phyloP scores from a whole-genome alignment of 192 early-diverging fungal species.

The Mortierella alpina region DNA sequence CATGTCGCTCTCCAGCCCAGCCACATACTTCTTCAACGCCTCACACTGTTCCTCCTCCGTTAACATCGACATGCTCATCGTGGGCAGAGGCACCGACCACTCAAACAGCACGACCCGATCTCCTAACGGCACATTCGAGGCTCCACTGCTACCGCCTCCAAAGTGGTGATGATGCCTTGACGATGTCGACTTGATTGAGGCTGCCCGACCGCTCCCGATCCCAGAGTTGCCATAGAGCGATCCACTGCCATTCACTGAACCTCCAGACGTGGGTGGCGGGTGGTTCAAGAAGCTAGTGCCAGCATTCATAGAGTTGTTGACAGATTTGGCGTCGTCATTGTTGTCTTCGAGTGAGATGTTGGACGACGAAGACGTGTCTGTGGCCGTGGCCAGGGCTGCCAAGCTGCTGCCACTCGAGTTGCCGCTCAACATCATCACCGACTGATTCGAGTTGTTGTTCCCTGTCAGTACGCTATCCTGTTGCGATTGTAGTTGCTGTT shows the following conservation, averaged over 20 bases:
- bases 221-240: conserved; percentile 26
- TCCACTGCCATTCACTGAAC: conserved; percentile 14
- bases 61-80: conserved; percentile 33
- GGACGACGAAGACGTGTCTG: background rate
- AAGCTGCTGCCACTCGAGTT: conserved; percentile 13
- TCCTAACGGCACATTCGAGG: conserved; percentile 25
- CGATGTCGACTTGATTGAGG: conserved; percentile 36
- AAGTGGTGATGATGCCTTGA: conserved; percentile 12
- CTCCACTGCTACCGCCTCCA: background rate
- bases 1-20: conserved; percentile 74
- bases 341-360: conserved; percentile 1
- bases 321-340: conserved; percentile 1
- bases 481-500: background rate
- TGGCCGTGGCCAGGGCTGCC: background rate
- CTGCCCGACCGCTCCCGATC: conserved; percentile 25
- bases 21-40: conserved; percentile 70
- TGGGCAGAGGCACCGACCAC: conserved; percentile 62
- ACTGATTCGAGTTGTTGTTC: background rate
- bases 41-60: conserved; percentile 65
- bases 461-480: no score
- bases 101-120: conserved; percentile 58
- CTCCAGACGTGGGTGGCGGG: background rate
- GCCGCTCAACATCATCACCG: background rate
- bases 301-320: background rate
- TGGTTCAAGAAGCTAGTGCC: conserved; percentile 13